A percentile compares a stretch with the other conserved stretches of the same genome.
phyloP scores from a whole-genome alignment of 2,329 filamentous ascomycete genomes.

The Ceratocystiopsis sp. region DNA sequence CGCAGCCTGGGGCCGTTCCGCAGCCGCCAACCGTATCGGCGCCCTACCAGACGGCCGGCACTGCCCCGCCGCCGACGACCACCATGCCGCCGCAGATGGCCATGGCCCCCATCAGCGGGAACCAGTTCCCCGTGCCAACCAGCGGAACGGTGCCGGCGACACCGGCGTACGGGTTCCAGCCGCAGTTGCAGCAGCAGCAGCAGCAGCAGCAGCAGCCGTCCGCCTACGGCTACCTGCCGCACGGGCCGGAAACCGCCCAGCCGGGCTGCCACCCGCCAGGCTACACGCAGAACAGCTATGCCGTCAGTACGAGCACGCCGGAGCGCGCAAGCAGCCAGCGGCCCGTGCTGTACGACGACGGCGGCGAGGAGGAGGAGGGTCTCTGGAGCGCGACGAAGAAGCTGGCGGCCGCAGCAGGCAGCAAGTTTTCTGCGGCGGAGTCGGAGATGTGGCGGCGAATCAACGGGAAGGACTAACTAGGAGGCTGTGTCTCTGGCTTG shows the following conservation, averaged over 20 bases:
- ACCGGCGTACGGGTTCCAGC: too few species aligned
- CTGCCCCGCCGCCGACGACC: conserved; percentile 14
- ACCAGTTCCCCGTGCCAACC: background rate
- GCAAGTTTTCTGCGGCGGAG: conserved; percentile 40
- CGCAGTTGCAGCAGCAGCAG: background rate
- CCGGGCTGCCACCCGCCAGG: conserved; percentile 27
- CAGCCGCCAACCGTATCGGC: conserved; percentile 6
- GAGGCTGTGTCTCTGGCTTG: too few species aligned
- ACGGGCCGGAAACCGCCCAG: background rate
- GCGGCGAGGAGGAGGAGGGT: conserved; percentile 28
- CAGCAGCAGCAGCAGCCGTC: conserved; percentile 6
- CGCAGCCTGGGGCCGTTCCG: conserved; percentile 35
- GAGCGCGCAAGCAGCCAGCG: conserved; percentile 18
- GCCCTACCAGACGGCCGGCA: too few species aligned
- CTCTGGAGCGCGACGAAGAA: conserved; percentile 41
- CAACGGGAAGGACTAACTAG: conserved; percentile 35
- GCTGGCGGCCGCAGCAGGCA: conserved; percentile 38
- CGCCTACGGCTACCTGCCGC: conserved; percentile 8
- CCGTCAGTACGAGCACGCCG: conserved; percentile 31
- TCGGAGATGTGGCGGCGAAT: conserved; percentile 46
- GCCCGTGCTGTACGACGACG: conserved; percentile 1
- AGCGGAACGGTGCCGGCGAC: background rate
- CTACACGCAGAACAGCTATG: conserved; percentile 38
- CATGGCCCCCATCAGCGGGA: conserved; percentile 21
- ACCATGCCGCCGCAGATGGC: conserved; percentile 29